These are phyloP conservation scores for Hansfordia pulvinata DNA, from an alignment of 2,329 filamentous ascomycete genomes.

Conservation along the genomic window DNA sequence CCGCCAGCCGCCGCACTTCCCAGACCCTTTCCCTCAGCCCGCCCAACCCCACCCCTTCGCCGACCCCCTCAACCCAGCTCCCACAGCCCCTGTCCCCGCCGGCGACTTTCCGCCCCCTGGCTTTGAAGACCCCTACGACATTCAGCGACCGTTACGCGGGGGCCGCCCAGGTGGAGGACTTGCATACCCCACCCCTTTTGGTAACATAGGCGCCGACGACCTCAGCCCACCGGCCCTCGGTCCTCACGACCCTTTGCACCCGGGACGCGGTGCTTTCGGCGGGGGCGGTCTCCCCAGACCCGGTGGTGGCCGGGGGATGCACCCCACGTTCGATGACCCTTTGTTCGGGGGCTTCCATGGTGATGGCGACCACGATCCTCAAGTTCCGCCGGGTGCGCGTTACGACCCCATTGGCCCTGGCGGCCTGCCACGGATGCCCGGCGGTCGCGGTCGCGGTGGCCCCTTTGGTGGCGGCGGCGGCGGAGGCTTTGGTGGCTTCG, in stretches of 20 bases:
- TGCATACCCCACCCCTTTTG: constrained; percentile 44
- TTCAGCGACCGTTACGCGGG: constrained; percentile 53
- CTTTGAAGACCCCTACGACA: constrained; percentile 87
- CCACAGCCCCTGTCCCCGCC: constrained; percentile 48
- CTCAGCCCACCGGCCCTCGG: constrained; percentile 78
- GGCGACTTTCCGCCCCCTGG: constrained; percentile 73
- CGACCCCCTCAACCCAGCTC: constrained; percentile 50
- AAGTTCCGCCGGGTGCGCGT: constrained; percentile 74
- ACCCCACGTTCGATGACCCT: constrained; percentile 88
- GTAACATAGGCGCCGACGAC: constrained; percentile 70
- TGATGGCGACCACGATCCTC: constrained; percentile 45
- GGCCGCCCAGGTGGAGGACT: constrained; percentile 21
- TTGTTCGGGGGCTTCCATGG: constrained; percentile 53
- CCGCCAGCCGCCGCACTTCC: constrained; percentile 26
- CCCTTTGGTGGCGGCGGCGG: constrained; percentile 23
- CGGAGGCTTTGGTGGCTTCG: constrained; percentile 13
- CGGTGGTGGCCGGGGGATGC: constrained; percentile 69
- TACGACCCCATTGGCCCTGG: constrained; percentile 81
- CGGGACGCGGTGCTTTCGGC: constrained; percentile 47
- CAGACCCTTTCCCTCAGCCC: constrained; percentile 40
- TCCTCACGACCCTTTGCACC: constrained; percentile 68
- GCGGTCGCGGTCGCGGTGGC: constrained; percentile 25
- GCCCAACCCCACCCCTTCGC: constrained; percentile 55
- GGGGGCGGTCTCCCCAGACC: constrained; percentile 42
- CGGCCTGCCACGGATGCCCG: constrained; percentile 29